Evolutionary conservation across 2,329 filamentous ascomycete species (phyloP), one percentile per base, ranked within the genome.

Genomic region (Allantophomopsis lycopodina): DNA sequence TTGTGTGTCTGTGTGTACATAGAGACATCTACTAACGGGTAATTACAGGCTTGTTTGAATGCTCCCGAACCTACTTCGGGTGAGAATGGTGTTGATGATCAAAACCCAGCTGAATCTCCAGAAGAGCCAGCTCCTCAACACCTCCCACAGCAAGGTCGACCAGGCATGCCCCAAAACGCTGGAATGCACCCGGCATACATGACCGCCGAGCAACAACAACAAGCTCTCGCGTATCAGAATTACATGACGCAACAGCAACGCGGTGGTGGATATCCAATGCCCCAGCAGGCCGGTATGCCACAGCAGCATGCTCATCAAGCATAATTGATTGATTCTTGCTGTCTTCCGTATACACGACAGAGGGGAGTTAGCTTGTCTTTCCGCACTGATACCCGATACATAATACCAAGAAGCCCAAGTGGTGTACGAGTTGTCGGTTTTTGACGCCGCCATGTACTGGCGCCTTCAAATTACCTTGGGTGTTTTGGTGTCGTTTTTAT

Each of bases 31-130:
- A 45, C 62, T 67, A 50, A 65, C 56, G 21, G 16, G 44, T 28
- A 8, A 8, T 17, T 40, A n/a, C 52, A 96, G 89, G 88, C 91
- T 38, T 98, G 91, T 59, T 66, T 98, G 45, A 98, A 98, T 60
- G 91, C 91, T 15, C 91, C 91, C 33, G 91, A 98, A 61, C 88
- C 89, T 38, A 71, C 79, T 17, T 74, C 78, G 28, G 83, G 83
- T 55, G 85, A 94, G 57, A 87, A 87, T 51, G 83, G 83, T 38
- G 80, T 84, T 45, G 82, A 88, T 48, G 80, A 82, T 48, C 63
- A 69, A 46, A 81, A 83, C 50, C 76, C 82, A 47, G 82, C 86
- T 54, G 87, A 95, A 49, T 93, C 89, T 2, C 88, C 89, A 40
- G 91, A 96, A 62, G 91, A 96, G 60, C 79, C 87, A 44, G 64